A percentile compares a stretch with the other conserved stretches of the same genome.
Conservation (phyloP, 2,329 filamentous ascomycete genomes). For the Aureobasidium sp. region DNA sequence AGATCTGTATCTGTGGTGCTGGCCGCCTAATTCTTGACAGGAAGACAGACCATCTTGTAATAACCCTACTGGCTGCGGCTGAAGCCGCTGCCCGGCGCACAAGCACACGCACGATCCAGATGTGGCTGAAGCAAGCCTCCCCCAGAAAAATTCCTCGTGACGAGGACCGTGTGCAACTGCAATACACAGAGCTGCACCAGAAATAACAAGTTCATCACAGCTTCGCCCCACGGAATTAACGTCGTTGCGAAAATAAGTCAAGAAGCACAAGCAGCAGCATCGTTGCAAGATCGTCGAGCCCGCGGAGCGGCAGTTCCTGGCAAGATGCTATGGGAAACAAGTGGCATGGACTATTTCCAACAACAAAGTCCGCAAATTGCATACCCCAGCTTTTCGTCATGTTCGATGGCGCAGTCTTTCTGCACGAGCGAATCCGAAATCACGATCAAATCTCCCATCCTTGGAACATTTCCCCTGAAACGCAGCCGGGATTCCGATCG, state of each 20-base stretch:
- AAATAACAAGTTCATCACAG: neutral
- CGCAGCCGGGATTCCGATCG: neutral
- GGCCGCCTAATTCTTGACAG: neutral
- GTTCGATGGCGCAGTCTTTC: neutral
- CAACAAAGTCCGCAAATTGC: neutral
- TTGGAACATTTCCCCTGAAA: neutral
- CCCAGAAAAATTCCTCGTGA: neutral
- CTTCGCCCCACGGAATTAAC: neutral
- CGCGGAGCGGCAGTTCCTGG: neutral
- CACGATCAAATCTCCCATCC: neutral
- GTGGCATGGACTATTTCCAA: neutral
- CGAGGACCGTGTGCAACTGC: conserved; percentile 1
- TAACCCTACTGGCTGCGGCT: neutral
- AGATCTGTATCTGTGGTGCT: neutral
- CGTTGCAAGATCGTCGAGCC: neutral
- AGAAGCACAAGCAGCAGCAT: neutral
- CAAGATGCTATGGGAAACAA: neutral
- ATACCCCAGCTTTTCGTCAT: conserved; percentile 1
- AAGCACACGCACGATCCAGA: neutral
- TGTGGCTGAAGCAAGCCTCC: neutral
- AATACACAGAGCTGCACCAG: neutral
- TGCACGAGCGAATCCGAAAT: neutral
- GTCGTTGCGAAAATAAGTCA: neutral
- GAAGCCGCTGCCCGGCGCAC: neutral
- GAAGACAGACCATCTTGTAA: neutral